Percentiles rank a stretch among this genome's conserved stretches.
Conservation (phyloP, 345 rosid genomes). For the Eucalyptus pauciflora region DNA sequence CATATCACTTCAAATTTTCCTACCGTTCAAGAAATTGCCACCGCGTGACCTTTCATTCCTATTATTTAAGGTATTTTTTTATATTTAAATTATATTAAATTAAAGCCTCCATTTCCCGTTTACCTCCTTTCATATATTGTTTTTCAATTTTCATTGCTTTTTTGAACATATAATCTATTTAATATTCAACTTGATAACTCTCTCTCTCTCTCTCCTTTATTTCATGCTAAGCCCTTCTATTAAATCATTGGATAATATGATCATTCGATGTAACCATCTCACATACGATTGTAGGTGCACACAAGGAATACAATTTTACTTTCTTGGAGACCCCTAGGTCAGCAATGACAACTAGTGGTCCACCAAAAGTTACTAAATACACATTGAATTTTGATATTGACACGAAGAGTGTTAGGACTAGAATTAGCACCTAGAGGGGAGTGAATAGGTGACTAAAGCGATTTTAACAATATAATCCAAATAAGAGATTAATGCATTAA, state of each 20-base stretch:
- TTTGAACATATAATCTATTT: not conserved
- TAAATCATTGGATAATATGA: not conserved
- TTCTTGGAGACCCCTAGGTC: not conserved
- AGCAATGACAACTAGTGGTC: not conserved
- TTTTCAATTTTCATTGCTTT: not conserved
- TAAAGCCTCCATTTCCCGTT: not conserved
- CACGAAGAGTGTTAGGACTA: too few relatives aligned
- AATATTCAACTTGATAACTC: not conserved
- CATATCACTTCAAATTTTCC: not conserved
- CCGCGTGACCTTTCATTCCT: not conserved
- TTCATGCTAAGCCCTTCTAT: not conserved
- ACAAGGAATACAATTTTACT: not conserved
- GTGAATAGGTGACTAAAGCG: too few relatives aligned
- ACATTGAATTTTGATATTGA: too few relatives aligned
- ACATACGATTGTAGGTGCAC: accelerated
- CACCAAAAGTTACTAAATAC: not conserved
- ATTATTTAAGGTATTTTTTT: not conserved
- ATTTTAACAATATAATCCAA: too few relatives aligned
- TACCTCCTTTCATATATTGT: not conserved
- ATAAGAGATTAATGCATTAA: too few relatives aligned
- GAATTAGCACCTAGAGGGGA: too few relatives aligned
- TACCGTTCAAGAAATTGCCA: not conserved
- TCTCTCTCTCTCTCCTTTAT: not conserved
- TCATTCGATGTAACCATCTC: not conserved
- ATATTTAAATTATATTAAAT: not conserved